Evolutionary conservation across 495 filamentous ascomycete genomes (phyloP).

Genomic region (Corynascus novoguineensis): DNA sequence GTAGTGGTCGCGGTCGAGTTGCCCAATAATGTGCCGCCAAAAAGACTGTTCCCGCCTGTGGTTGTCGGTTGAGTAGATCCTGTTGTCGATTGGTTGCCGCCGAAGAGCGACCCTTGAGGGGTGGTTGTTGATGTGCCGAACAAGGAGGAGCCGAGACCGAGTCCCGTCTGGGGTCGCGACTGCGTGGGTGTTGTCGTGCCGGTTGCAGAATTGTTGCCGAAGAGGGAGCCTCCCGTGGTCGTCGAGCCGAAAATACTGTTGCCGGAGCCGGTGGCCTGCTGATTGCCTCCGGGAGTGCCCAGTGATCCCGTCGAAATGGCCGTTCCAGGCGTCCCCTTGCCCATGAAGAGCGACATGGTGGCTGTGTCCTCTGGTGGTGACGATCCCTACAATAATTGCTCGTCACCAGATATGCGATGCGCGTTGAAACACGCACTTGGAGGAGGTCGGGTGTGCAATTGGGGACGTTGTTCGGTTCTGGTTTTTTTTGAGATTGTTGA

Average conservation of each 20-base stretch:
- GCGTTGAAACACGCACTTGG: constrained; percentile 2
- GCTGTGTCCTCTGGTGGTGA: not conserved
- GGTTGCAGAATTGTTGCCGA: not conserved
- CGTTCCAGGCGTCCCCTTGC: constrained; percentile 17
- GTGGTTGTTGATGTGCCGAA: constrained; percentile 19
- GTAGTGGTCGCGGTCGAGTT: constrained; percentile 9
- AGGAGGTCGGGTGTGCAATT: not conserved
- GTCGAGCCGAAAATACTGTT: constrained; percentile 13
- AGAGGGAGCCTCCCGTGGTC: constrained; percentile 6
- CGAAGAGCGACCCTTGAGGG: constrained; percentile 22
- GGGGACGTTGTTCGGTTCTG: not conserved
- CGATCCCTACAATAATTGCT: not conserved
- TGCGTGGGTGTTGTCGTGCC: constrained; percentile 3
- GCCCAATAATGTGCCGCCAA: constrained; percentile 12
- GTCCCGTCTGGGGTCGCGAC: not conserved
- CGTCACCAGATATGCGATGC: not conserved
- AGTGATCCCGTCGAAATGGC: constrained; percentile 12
- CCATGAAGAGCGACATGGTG: constrained; percentile 14
- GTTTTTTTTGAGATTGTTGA: not conserved
- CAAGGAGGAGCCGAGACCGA: constrained; percentile 15
- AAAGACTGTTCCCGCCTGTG: constrained; percentile 13
- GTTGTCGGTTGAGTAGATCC: constrained; percentile 4
- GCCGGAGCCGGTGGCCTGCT: not conserved
- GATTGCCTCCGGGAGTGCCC: not conserved
- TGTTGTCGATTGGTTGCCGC: constrained; percentile 11